phyloP scores from a whole-genome alignment of 2,329 filamentous ascomycete genomes.

The Phyllosticta citribraziliensis region DNA sequence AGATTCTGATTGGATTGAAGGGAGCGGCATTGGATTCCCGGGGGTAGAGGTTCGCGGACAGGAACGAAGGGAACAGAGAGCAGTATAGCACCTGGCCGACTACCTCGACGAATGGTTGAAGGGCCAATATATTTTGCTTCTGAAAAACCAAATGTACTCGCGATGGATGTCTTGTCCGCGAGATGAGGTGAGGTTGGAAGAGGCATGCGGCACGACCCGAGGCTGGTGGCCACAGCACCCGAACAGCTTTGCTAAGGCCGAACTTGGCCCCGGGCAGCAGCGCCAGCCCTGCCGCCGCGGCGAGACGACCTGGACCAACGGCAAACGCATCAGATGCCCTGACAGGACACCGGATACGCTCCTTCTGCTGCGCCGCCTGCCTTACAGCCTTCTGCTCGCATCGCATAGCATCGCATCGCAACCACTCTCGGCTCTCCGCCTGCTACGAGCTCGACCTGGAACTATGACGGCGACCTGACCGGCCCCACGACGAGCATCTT shows the following conservation, averaged over 20 bases:
- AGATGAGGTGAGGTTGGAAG: not conserved
- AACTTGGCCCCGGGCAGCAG: not conserved
- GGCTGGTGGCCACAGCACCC: not conserved
- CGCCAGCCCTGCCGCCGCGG: not conserved
- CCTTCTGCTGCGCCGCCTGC: not conserved
- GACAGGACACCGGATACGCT: not conserved
- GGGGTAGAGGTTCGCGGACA: too few relatives aligned
- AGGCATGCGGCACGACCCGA: not conserved
- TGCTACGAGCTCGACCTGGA: not conserved
- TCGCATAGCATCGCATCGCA: not conserved
- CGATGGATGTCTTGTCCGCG: too few relatives aligned
- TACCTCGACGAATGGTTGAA: too few relatives aligned
- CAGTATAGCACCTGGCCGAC: too few relatives aligned
- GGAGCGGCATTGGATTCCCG: too few relatives aligned
- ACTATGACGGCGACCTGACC: slow-evolving; percentile 7
- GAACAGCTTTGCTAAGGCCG: not conserved
- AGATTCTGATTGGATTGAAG: too few relatives aligned
- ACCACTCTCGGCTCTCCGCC: not conserved
- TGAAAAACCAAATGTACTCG: too few relatives aligned
- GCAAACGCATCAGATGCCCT: not conserved
- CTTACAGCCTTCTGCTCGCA: not conserved
- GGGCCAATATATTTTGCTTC: too few relatives aligned
- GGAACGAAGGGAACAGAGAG: too few relatives aligned
- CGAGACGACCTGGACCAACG: not conserved
- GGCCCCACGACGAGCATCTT: not conserved